Percentiles rank a stretch among this genome's conserved stretches.
These are phyloP conservation scores for Cladosporium oxysporum DNA, from an alignment of 2,329 filamentous ascomycete genomes.

Conservation along the genomic window DNA sequence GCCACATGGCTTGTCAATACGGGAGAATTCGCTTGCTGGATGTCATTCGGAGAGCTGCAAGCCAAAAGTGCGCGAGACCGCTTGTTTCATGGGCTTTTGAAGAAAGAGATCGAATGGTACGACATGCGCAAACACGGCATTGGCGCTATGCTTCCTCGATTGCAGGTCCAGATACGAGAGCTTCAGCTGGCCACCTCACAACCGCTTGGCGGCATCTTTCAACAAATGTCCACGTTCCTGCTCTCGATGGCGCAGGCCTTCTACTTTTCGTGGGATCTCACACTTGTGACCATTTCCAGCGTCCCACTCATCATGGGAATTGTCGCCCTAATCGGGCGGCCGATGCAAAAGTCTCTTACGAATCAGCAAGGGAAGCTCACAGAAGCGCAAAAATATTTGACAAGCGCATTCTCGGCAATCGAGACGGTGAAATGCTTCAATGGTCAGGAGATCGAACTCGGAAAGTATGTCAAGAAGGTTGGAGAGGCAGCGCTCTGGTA, in stretches of 20 bases:
- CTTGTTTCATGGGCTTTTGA: conserved; percentile 69
- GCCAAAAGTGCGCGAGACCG: conserved; percentile 64
- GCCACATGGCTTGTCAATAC: conserved; percentile 68
- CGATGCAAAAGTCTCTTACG: conserved; percentile 66
- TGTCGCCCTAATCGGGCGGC: conserved; percentile 61
- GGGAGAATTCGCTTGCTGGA: conserved; percentile 69
- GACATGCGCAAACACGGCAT: conserved; percentile 72
- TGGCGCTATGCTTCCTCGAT: conserved; percentile 67
- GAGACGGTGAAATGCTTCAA: conserved; percentile 87
- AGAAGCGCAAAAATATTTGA: conserved; percentile 69
- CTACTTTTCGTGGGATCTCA: conserved; percentile 79
- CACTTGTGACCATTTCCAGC: conserved; percentile 73
- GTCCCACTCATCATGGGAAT: conserved; percentile 67
- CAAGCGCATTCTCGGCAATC: conserved; percentile 70
- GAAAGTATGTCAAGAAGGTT: conserved; percentile 63
- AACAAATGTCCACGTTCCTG: conserved; percentile 64
- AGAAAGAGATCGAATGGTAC: conserved; percentile 79
- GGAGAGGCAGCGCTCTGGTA: conserved; percentile 64
- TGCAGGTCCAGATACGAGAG: conserved; percentile 81
- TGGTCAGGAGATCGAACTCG: conserved; percentile 68
- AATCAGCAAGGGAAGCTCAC: conserved; percentile 68
- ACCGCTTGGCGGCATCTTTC: conserved; percentile 69
- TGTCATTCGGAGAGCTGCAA: conserved; percentile 79
- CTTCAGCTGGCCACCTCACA: conserved; percentile 79
- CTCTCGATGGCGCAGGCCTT: conserved; percentile 72